These are phyloP conservation scores for Alternaria postmessia DNA, from an alignment of 2,329 filamentous ascomycete species.

Conservation along the genomic window DNA sequence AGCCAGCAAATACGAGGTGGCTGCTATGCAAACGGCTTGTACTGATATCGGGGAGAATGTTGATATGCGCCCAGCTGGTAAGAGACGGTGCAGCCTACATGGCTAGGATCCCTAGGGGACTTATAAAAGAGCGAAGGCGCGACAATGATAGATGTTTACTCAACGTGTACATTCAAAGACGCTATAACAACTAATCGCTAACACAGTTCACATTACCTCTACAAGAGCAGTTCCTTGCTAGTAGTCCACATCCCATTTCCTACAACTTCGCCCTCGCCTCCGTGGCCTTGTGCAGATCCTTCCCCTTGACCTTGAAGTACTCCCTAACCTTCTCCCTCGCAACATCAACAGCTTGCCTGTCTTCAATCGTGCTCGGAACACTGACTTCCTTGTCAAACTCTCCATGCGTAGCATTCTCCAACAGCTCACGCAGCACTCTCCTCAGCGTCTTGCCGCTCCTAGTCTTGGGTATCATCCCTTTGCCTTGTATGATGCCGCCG, in stretches of 20 bases:
- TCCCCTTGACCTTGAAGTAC: constrained; percentile 70
- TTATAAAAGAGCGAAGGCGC: too few relatives aligned
- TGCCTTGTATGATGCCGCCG: constrained; percentile 84
- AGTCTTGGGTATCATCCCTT: constrained; percentile 90
- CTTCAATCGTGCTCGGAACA: constrained; percentile 87
- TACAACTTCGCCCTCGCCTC: constrained; percentile 57
- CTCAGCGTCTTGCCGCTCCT: constrained; percentile 90
- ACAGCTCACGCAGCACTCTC: constrained; percentile 79
- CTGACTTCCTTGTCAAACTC: constrained; percentile 75
- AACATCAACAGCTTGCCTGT: constrained; percentile 75
- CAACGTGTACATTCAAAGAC: too few relatives aligned
- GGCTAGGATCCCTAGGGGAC: neutral
- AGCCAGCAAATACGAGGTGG: constrained; percentile 21
- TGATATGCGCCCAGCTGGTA: neutral
- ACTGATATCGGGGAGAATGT: neutral
- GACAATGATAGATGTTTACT: too few relatives aligned
- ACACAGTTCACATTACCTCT: too few relatives aligned
- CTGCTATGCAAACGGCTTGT: neutral
- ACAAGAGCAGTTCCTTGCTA: neutral
- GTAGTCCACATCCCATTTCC: constrained; percentile 27
- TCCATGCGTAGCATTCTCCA: constrained; percentile 81
- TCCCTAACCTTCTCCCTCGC: constrained; percentile 74
- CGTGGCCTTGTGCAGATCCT: constrained; percentile 48
- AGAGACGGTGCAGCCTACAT: neutral
- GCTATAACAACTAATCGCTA: too few relatives aligned